Percentiles rank a stretch among this genome's conserved stretches.
phyloP scores from a whole-genome alignment of 208 protist genomes.

The Naegleria lovaniensis region DNA sequence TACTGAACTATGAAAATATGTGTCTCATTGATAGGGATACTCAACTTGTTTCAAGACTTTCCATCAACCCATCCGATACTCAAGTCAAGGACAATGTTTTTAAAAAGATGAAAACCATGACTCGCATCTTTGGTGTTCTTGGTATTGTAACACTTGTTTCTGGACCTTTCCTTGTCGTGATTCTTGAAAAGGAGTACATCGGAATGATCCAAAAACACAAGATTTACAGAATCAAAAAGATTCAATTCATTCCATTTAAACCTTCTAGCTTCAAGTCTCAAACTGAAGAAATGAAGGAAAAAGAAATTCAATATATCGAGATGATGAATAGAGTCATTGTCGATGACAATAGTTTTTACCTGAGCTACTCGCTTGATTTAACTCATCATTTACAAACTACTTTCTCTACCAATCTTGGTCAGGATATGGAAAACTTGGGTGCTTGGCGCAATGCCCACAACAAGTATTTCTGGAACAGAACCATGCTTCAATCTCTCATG shows the following conservation, averaged over 20 bases:
- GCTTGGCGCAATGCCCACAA: background rate
- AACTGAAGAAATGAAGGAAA: background rate
- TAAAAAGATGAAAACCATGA: slow-evolving; percentile 23
- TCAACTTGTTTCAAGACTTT: background rate
- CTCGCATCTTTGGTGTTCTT: background rate
- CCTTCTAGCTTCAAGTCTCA: background rate
- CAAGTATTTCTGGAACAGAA: slow-evolving; percentile 1
- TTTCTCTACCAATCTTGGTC: background rate
- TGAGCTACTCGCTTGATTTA: slow-evolving; percentile 9
- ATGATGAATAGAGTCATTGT: slow-evolving; percentile 17
- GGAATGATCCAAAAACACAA: background rate
- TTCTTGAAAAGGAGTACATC: background rate
- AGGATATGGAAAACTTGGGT: background rate
- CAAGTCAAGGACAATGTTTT: background rate
- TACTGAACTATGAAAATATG: background rate
- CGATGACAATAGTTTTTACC: slow-evolving; percentile 4
- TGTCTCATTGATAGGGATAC: slow-evolving; percentile 6
- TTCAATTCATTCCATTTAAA: slow-evolving; percentile 26
- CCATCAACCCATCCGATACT: background rate
- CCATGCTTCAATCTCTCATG: background rate
- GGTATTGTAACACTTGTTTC: background rate
- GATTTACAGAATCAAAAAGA: slow-evolving; percentile 7
- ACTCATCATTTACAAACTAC: background rate
- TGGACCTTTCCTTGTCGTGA: background rate
- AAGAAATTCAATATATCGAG: slow-evolving; percentile 25